These are phyloP conservation scores for Dissophora globulifera DNA, from an alignment of 192 early-diverging fungal species.

Conservation along the genomic window DNA sequence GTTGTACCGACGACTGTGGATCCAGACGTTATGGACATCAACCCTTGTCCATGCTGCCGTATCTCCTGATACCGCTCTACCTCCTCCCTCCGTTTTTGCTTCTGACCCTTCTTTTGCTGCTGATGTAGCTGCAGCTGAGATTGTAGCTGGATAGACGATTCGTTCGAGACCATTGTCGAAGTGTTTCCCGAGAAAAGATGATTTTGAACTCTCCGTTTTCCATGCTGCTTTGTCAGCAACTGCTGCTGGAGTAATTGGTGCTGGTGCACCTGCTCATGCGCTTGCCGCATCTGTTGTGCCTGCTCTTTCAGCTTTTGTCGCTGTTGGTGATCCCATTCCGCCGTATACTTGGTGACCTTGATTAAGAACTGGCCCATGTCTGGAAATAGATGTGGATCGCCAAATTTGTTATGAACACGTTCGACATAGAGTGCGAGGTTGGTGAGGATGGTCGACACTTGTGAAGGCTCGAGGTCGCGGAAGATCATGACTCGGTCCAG, in stretches of 20 bases:
- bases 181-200: slow-evolving; percentile 7
- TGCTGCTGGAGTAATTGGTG: slow-evolving; percentile 12
- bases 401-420: slow-evolving; percentile 60
- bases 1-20: slow-evolving; percentile 1
- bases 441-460: slow-evolving; percentile 63
- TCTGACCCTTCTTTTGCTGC: neutral
- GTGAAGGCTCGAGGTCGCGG: slow-evolving; percentile 54
- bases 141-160: neutral
- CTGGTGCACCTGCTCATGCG: slow-evolving; percentile 21
- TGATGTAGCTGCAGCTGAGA: neutral
- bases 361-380: slow-evolving; percentile 54
- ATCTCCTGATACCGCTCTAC: neutral
- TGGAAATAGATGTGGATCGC: slow-evolving; percentile 54
- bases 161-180: slow-evolving; percentile 20
- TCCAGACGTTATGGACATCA: slow-evolving; percentile 23
- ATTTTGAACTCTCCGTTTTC: slow-evolving; percentile 2
- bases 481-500: slow-evolving; percentile 56
- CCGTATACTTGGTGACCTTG: slow-evolving; percentile 56
- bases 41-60: slow-evolving; percentile 12
- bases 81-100: neutral
- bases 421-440: slow-evolving; percentile 65
- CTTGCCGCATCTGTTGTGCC: neutral
- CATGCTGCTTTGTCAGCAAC: slow-evolving; percentile 3
- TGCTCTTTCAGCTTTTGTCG: slow-evolving; percentile 28
- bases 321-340: slow-evolving; percentile 54